Conservation (phyloP, 805 yeast species). For the Saturnispora besseyi region DNA sequence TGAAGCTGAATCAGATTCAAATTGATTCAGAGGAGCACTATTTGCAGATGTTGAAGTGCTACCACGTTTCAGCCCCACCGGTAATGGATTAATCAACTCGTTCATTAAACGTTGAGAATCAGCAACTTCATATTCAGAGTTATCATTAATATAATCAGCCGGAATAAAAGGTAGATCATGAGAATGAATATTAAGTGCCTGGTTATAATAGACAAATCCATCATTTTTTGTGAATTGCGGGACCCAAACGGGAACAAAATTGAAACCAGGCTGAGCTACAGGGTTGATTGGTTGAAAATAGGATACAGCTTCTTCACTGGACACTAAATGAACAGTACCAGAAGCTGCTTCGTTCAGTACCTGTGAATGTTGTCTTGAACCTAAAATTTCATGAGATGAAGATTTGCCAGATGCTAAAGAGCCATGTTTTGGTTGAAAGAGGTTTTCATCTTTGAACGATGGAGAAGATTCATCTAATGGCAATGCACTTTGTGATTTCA, state of each 20-base stretch:
- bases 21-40: not conserved
- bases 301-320: constrained; percentile 22
- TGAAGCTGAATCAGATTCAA: not conserved
- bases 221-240: constrained; percentile 51
- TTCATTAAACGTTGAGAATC: constrained; percentile 16
- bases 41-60: not conserved
- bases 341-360: constrained; percentile 9
- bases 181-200: constrained; percentile 51
- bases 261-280: constrained; percentile 20
- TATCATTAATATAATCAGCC: constrained; percentile 28
- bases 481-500: not conserved
- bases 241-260: constrained; percentile 45
- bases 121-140: constrained; percentile 26
- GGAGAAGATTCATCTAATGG: not conserved
- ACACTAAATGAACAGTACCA: constrained; percentile 16
- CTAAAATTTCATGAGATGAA: not conserved
- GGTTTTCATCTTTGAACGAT: constrained; percentile 7
- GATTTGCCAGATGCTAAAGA: constrained; percentile 4
- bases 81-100: constrained; percentile 18
- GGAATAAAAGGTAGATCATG: constrained; percentile 46
- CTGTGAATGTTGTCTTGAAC: constrained; percentile 14
- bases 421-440: constrained; percentile 5
- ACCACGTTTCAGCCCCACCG: constrained; percentile 10
- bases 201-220: constrained; percentile 49
- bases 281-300: constrained; percentile 19